Percentiles rank a stretch among this genome's conserved stretches.
Evolutionary conservation across 2,329 filamentous ascomycete species (phyloP).

Genomic region (Diaporthe capsici): DNA sequence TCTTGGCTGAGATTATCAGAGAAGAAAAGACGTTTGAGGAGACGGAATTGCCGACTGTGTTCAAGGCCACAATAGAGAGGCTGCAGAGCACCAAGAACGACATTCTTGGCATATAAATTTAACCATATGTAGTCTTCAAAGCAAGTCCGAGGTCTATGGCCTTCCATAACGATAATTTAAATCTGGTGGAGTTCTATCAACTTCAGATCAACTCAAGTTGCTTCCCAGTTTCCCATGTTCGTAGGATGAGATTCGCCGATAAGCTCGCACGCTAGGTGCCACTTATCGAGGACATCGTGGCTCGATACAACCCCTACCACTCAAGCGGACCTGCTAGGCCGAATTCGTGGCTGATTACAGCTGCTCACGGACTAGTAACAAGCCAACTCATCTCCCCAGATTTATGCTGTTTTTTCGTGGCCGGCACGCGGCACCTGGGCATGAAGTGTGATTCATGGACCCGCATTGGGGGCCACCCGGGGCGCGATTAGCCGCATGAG

Average conservation of each 20-base stretch:
- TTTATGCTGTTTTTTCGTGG: background rate
- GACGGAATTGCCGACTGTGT: conserved; percentile 27
- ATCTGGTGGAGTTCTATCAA: background rate
- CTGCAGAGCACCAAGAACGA: conserved; percentile 16
- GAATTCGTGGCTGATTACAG: background rate
- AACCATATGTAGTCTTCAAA: background rate
- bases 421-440: background rate
- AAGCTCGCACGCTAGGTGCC: background rate
- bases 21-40: conserved; percentile 32
- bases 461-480: background rate
- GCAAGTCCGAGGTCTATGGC: background rate
- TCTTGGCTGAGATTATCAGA: conserved; percentile 18
- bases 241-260: no score
- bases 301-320: background rate
- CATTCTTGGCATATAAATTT: background rate
- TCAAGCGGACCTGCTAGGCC: background rate
- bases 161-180: background rate
- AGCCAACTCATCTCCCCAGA: conserved; percentile 6
- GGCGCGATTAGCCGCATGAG: conserved; percentile 16
- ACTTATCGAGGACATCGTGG: background rate
- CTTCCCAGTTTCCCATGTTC: background rate
- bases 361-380: background rate
- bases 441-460: conserved; percentile 2
- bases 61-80: conserved; percentile 29
- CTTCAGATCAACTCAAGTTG: no score